Evolutionary conservation across 495 filamentous ascomycete genomes (phyloP), one percentile per base, ranked within the genome.

Genomic region (Penicillium bialowiezense): DNA sequence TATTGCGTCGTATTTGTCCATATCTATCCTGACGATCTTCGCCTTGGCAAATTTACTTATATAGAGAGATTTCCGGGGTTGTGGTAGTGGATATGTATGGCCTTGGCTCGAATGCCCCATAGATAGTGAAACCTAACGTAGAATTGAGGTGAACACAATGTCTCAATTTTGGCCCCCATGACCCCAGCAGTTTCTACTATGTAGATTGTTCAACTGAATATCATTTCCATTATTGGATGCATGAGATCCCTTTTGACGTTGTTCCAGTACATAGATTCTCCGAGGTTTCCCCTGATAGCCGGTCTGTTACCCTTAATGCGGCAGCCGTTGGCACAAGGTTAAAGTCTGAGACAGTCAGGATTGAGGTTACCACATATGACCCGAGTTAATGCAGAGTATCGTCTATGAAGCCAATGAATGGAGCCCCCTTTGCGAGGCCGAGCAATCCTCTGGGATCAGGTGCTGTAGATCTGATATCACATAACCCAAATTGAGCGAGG

Each of bases 221-320:
- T 32, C 29, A 32, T 32, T 13, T 13, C 29, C 29, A 26, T 5
- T 20, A 2, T 19, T 19, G 8, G 14, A 13, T 45, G 32, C 7
- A 35, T 10, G 20, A 7, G 7, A 18, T n/a, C n/a, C n/a, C n/a
- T n/a, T n/a, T n/a, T n/a, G n/a, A n/a, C n/a, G n/a, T n/a, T n/a
- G n/a, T n/a, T n/a, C n/a, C n/a, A n/a, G n/a, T 17, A 19, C 43
- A 20, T 3, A 7, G 15, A 45, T 46, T 46, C 19, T 32, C 44
- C 44, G 44, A 46, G 24, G 34, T 37, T 37, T 37, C 18, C 19
- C 44, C 44, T 34, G 44, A 46, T 46, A 32, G 24, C 36, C 44
- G 15, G 14, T n/a, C n/a, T 31, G 32, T 8, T 3, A 26, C n/a
- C 2, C 32, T 18, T 17, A 21, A 46, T 37, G 29, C 13, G 44